Conservation (phyloP, 2,329 filamentous ascomycete genomes). For the Zasmidium cellare region DNA sequence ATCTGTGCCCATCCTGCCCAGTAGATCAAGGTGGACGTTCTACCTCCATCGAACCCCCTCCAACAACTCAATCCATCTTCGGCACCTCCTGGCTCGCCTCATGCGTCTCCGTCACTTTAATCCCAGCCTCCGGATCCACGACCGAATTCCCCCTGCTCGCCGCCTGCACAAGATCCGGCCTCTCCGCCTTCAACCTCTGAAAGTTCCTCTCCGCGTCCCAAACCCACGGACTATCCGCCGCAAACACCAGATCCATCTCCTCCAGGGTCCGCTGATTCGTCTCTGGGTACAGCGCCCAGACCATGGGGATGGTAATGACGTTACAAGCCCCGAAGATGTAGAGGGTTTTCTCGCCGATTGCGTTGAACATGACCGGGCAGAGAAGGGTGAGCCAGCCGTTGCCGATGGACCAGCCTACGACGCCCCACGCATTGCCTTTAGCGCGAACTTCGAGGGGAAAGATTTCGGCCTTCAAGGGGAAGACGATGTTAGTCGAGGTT, state of each 20-base stretch:
- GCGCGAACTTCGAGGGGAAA: slow-evolving; percentile 71
- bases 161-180: slow-evolving; percentile 42
- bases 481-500: neutral
- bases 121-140: slow-evolving; percentile 25
- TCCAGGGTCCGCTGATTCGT: slow-evolving; percentile 71
- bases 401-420: slow-evolving; percentile 74
- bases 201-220: slow-evolving; percentile 72
- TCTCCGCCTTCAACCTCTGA: slow-evolving; percentile 60
- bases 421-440: slow-evolving; percentile 74
- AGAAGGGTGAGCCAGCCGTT: slow-evolving; percentile 59
- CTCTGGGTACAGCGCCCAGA: slow-evolving; percentile 74
- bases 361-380: slow-evolving; percentile 57
- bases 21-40: no score
- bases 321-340: slow-evolving; percentile 73
- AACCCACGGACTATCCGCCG: slow-evolving; percentile 64
- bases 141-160: slow-evolving; percentile 31
- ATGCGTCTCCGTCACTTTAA: slow-evolving; percentile 15
- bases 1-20: no score
- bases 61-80: slow-evolving; percentile 1
- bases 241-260: slow-evolving; percentile 74
- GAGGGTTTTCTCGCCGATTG: slow-evolving; percentile 68
- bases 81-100: slow-evolving; percentile 18
- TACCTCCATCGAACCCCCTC: neutral
- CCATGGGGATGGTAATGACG: slow-evolving; percentile 64
- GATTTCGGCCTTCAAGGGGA: slow-evolving; percentile 49